Evolutionary conservation across 768 basidiomycete genomes (phyloP), one percentile per base, ranked within the genome.

Genomic region (Naganishia vishniacii): DNA sequence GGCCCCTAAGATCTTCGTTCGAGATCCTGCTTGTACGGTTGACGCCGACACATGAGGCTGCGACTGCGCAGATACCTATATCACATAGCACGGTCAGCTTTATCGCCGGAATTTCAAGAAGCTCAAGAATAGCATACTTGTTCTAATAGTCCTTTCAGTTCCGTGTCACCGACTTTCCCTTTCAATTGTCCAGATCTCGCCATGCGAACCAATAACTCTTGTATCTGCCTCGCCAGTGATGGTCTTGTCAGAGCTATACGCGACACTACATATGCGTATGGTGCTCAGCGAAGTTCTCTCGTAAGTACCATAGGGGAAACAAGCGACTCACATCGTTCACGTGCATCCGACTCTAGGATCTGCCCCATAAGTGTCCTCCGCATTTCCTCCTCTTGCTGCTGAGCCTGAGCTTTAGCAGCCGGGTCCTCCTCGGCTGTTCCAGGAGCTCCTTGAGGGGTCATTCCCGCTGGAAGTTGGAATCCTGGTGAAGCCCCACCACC

Each of bases 341-440:
- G 66, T 15, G 75, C 75, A 29, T 69, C 64, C 25, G 74, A 67
- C 48, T 72, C 75, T 29, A 77, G 61, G 69, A 77, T 73, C 16
- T 73, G 72, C 31, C 71, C 69, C 47, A 77, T 74, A 71, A 77
- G 72, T 20, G 46, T 65, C 65, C 75, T 66, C 71, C 75, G 74
- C 75, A 77, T 77, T 65, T 77, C 75, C 45, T 72, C 72, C 44
- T 71, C 69, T 51, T 63, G 62, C 28, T 41, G 40, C 26, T 51
- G 37, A 63, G 68, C 62, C 40, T 65, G 68, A 60, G 64, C 64
- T 60, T 71, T 61, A 25, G 69, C 68, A 40, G 70, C 65, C 9
- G 69, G 68, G 25, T 68, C 70, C 32, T 69, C 71, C 53, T 68
- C 61, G 41, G 72, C 71, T 61, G 72, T 67, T 4, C 64, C 65